Evolutionary conservation across 2,329 filamentous ascomycete species (phyloP), one percentile per base, ranked within the genome.

Genomic region (Knufia fluminis): DNA sequence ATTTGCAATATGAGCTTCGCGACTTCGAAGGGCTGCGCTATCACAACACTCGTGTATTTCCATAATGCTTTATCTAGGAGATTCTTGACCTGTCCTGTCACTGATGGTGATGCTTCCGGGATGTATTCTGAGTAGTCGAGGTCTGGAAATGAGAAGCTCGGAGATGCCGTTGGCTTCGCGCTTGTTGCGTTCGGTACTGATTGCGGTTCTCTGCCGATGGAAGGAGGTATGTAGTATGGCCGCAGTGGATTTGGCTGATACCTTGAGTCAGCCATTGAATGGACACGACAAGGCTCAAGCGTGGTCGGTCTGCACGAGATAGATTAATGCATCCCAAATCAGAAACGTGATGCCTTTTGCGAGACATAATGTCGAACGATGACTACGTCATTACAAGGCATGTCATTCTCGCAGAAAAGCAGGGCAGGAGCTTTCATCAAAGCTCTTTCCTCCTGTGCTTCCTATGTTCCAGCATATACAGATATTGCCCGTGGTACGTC

Each of bases 21-120:
- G 51, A 96, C 90, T 72, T 97, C 92, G 66, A 98, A 97, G 12
- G 92, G 92, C 69, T 98, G 92, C 48, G 88, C 85, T 64, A 95
- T 82, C 61, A 97, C 68, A 20, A 95, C 83, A 51, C 84, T 88
- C 12, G 83, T 85, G 70, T 98, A 98, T 64, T 92, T 91, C 82
- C 90, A 94, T 66, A 94, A 65, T 56, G 92, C 79, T 65, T 90
- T 83, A 64, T 97, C 89, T 42, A 95, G 63, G 53, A 94, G 71
- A 54, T 84, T 82, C 63, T 85, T 86, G 38, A 84, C 73, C 55
- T 85, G 85, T 58, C 86, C 83, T 9, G 88, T 75, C 23, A 82
- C 76, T 1, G 86, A 86, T 0, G 85, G 86, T 23, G 85, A 86
- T 19, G 79, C 73, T 51, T 94, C 87, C 35, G 83, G 76, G 19